phyloP scores from a whole-genome alignment of 2,329 filamentous ascomycete genomes.

The Madurella mycetomatis region DNA sequence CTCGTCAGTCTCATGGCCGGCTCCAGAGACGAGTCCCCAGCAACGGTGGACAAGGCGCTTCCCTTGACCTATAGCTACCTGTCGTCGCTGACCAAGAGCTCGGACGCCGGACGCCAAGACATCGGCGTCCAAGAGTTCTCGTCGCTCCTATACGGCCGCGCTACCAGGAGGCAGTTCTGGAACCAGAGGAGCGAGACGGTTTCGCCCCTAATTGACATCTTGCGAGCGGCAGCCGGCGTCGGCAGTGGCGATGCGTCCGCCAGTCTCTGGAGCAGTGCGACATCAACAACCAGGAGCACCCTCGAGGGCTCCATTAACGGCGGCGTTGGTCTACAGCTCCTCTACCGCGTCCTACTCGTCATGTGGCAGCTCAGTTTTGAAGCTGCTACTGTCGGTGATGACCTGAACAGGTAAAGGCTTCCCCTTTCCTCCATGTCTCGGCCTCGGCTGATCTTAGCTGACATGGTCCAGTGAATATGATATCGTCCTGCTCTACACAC shows the following conservation, averaged over 20 bases:
- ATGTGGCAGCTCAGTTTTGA: constrained; percentile 98
- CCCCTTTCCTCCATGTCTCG: background rate
- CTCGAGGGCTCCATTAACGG: constrained; percentile 64
- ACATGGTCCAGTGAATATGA: constrained; percentile 72
- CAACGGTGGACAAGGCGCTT: constrained; percentile 68
- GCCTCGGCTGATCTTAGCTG: background rate
- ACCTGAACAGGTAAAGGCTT: constrained; percentile 72
- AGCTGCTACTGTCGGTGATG: constrained; percentile 65
- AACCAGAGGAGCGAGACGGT: constrained; percentile 81
- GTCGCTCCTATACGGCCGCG: constrained; percentile 68
- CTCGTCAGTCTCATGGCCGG: constrained; percentile 72
- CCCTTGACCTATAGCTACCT: constrained; percentile 83
- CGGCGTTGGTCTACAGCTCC: constrained; percentile 83
- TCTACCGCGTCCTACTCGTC: constrained; percentile 90
- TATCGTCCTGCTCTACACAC: constrained; percentile 85
- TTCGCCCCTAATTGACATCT: constrained; percentile 73
- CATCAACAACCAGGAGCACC: constrained; percentile 49
- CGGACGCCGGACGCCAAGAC: constrained; percentile 87
- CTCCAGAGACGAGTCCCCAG: constrained; percentile 56
- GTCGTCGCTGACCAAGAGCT: constrained; percentile 73
- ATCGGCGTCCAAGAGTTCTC: constrained; percentile 94
- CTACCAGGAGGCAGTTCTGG: constrained; percentile 83
- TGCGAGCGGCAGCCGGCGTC: constrained; percentile 71
- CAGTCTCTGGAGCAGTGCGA: constrained; percentile 57
- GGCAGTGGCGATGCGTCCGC: constrained; percentile 60